phyloP scores from a whole-genome alignment of 345 rosid species.

The Camelina hispida region DNA sequence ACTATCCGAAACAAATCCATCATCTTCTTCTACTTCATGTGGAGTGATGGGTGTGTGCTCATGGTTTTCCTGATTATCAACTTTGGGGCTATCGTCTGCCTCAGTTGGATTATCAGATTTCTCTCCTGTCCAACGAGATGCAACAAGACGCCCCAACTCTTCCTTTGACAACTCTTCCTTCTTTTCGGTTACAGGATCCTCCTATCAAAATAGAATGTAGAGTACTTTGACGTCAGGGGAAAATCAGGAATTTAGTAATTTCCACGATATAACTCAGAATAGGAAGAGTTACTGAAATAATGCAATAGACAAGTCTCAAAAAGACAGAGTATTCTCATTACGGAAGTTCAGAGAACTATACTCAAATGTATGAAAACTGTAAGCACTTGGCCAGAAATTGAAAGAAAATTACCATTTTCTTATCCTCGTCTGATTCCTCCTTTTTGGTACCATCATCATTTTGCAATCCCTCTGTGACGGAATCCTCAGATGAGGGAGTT shows the following conservation, averaged over 20 bases:
- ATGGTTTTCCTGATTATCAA: slow-evolving; percentile 50
- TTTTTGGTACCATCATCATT: slow-evolving; percentile 45
- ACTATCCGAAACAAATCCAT: slow-evolving; percentile 70
- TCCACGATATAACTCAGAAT: slow-evolving; percentile 11
- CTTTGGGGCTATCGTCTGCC: slow-evolving; percentile 44
- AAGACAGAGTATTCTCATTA: not conserved
- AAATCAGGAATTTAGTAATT: slow-evolving; percentile 5
- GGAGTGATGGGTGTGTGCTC: slow-evolving; percentile 54
- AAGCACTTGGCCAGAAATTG: not conserved
- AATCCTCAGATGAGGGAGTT: slow-evolving; percentile 51
- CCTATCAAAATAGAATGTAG: slow-evolving; percentile 47
- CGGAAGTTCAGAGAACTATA: slow-evolving; percentile 3
- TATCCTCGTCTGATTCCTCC: slow-evolving; percentile 49
- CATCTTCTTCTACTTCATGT: slow-evolving; percentile 60
- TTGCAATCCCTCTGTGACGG: slow-evolving; percentile 47
- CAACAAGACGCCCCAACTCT: slow-evolving; percentile 91
- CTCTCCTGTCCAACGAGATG: slow-evolving; percentile 97
- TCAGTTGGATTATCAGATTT: slow-evolving; percentile 55
- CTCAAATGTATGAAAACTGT: not conserved
- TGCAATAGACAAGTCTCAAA: slow-evolving; percentile 25
- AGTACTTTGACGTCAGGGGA: slow-evolving; percentile 12
- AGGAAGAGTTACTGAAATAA: slow-evolving; percentile 6
- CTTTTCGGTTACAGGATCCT: slow-evolving; percentile 50
- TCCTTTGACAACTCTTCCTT: slow-evolving; percentile 81
- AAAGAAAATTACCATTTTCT: slow-evolving; percentile 46